Base-by-base conservation (phyloP, 2,329 filamentous ascomycete genomes). In the Elsinoe batatas region DNA sequence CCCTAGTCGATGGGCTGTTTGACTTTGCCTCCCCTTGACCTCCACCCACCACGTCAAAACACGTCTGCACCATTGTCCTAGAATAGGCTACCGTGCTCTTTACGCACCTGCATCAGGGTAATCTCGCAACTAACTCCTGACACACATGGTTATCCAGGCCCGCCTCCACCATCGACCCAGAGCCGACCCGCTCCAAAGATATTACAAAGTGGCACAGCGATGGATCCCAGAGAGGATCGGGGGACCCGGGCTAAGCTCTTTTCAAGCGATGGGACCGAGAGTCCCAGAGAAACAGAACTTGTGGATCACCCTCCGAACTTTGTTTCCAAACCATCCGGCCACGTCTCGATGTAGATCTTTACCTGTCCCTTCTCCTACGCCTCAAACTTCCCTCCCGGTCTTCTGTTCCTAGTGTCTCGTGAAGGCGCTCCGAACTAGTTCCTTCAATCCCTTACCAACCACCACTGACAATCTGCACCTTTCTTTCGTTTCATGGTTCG, bases 211-310 rank as follows among this genome's bases (percentile, higher is more conserved):
- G 44, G 30, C 44, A 49, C 44, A 26, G 20, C 30, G 32, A 33
- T 49, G 26, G 44, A 15, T 17, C 30, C 30, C 20, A 13, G 33
- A 49, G 26, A 49, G n/a, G 44, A 35, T 35, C 13, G 30, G 18
- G 33, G 47, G 47, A 15, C 32, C 26, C 30, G 18, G 47, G 47
- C 47, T 51, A 51, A 51, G 47, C 47, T 51, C 47, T 26, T 51
- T 30, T 51, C 17, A 20, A 38, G 47, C n/a, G 47, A 35, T 35
- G 47, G 35, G 26, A 37, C 30, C 47, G 32, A 51, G 47, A 51
- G 47, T 51, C 37, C 47, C 47, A 51, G 47, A 51, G 47, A 37
- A 37, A 51, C 37, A 33, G 47, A 38, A 36, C 26, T 35, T 51
- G 47, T 51, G 47, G 47, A 38, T 26, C 47, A 33, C 33, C 32